Evolutionary conservation across 208 protist genomes (phyloP).

Genomic region (Phytomonas sp.): DNA sequence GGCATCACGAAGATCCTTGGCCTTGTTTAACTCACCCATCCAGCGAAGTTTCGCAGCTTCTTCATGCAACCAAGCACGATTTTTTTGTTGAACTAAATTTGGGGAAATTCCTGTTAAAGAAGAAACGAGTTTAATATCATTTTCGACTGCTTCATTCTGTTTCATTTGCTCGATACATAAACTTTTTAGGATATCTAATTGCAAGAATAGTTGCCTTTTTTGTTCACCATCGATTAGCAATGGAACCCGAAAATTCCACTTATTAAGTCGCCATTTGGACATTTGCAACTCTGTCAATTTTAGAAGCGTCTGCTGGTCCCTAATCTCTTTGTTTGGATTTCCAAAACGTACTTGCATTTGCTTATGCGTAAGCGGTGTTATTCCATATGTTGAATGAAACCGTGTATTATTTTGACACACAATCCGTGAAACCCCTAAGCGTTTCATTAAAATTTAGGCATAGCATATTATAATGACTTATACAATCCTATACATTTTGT

Average conservation of each 20-base stretch:
- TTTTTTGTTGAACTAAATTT: slow-evolving; percentile 45
- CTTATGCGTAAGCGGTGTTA: slow-evolving; percentile 30
- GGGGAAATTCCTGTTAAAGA: slow-evolving; percentile 32
- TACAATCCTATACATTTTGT: slow-evolving; percentile 1
- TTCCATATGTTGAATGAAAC: slow-evolving; percentile 46
- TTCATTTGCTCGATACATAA: slow-evolving; percentile 38
- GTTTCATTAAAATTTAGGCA: slow-evolving; percentile 11
- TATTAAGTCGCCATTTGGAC: slow-evolving; percentile 68
- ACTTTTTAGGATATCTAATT: slow-evolving; percentile 60
- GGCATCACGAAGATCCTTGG: slow-evolving; percentile 67
- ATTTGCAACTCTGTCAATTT: slow-evolving; percentile 36
- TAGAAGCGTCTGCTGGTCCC: slow-evolving; percentile 33
- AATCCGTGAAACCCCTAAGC: slow-evolving; percentile 3
- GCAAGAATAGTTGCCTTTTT: slow-evolving; percentile 46
- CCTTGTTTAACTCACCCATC: slow-evolving; percentile 77
- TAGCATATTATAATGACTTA: slow-evolving; percentile 10
- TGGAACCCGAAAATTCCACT: slow-evolving; percentile 80
- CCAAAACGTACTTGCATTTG: slow-evolving; percentile 17
- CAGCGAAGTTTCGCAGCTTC: slow-evolving; percentile 68
- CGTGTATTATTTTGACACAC: slow-evolving; percentile 15
- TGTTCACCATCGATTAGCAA: slow-evolving; percentile 27
- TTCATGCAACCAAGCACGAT: slow-evolving; percentile 69
- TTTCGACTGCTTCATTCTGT: slow-evolving; percentile 24
- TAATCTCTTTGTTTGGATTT: background rate
- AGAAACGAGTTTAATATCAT: slow-evolving; percentile 41